These are phyloP conservation scores for Hymenoscyphus albidus DNA, from an alignment of 2,329 filamentous ascomycete species.

Conservation along the genomic window DNA sequence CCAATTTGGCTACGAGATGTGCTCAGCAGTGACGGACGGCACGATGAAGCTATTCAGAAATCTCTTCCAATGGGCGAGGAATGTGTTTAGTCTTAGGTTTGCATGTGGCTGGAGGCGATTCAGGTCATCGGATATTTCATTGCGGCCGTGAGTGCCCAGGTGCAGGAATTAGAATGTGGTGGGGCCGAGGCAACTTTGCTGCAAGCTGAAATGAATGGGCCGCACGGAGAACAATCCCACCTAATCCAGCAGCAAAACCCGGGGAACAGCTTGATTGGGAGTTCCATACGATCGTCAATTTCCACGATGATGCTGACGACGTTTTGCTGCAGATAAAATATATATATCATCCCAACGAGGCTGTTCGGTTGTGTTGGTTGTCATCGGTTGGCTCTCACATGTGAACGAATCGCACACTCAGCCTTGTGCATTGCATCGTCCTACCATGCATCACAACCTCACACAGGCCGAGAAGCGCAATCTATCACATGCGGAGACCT, in stretches of 20 bases:
- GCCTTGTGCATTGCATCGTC: too few relatives aligned
- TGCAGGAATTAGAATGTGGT: not conserved
- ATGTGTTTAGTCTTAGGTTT: not conserved
- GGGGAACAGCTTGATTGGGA: not conserved
- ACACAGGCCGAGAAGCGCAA: not conserved
- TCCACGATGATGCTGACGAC: not conserved
- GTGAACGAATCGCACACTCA: too few relatives aligned
- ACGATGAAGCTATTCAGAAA: not conserved
- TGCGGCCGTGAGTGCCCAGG: not conserved
- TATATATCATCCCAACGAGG: not conserved
- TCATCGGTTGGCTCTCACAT: too few relatives aligned
- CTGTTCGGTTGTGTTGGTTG: not conserved
- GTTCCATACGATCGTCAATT: not conserved
- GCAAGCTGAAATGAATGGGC: not conserved
- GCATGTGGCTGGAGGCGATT: not conserved
- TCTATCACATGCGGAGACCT: not conserved
- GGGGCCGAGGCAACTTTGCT: not conserved
- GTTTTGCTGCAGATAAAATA: not conserved
- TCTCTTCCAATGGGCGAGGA: not conserved
- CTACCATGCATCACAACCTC: not conserved
- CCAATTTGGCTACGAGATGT: not conserved
- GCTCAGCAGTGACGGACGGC: not conserved
- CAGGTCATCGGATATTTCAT: conserved; percentile 1
- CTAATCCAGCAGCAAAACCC: not conserved
- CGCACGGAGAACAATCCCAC: not conserved